Base-by-base conservation (phyloP, 495 filamentous ascomycete genomes). In the Pyrenula aspistea region DNA sequence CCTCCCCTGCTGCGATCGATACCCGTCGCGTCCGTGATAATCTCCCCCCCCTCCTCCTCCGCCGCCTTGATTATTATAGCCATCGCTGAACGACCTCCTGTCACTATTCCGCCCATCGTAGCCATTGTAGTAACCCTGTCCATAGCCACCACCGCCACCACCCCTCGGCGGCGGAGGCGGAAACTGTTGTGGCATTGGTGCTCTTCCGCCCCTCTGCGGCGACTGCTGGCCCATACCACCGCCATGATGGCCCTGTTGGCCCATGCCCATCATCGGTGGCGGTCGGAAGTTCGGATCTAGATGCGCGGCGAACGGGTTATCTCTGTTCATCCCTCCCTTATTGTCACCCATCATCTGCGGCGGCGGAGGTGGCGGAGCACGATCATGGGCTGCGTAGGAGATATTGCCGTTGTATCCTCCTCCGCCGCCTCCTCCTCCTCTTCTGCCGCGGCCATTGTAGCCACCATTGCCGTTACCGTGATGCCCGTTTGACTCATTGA, bases 271-370 rank as follows among this genome's bases (percentile, higher is more conserved):
- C 25, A 56, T 66, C 20, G 63, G 64, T 1, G 70, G 69, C 21
- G 75, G 69, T 53, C 67, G 63, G 60, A 77, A 81, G 21, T 68
- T 70, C 10, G 77, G 76, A 58, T 79, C 76, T 36, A 79, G 65
- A 60, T 80, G 75, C 20, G 75, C 74, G 25, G 77, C 77, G 55
- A 81, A 79, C 4, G 78, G 78, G 57, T 82, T 81, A 11, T 73
- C 71, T 56, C 79, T 72, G 25, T 70, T 67, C 21, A 59, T 60
- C 8, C 57, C 57, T 47, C 48, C 49, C 25, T 52, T 57, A 22
- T 36, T 49, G 55, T 47, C 52, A 23, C 21, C 53, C 62, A 61
- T 64, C 24, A 25, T 21, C 2, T 52, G 55, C 21, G 59, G 61
- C 1, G 36, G 56, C 2, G 59, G 57, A 0, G 63, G 63, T 0